Percentiles rank a stretch among this genome's conserved stretches.
Evolutionary conservation across 2,329 filamentous ascomycete genomes (phyloP).

Genomic region (Clonostachys byssicola): DNA sequence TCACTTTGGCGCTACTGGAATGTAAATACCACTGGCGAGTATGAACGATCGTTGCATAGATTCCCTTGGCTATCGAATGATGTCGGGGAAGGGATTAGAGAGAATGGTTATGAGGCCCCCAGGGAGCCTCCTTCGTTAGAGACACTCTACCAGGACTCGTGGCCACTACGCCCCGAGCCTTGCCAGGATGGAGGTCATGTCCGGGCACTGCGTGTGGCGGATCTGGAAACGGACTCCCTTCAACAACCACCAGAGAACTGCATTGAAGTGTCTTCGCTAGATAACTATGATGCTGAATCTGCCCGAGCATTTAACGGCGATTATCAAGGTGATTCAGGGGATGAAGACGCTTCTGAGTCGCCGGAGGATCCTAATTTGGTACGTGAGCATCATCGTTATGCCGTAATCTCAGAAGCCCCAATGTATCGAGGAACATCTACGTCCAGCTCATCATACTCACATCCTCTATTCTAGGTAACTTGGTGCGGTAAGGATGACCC

Average conservation of each 20-base stretch:
- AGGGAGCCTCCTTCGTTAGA: too few relatives aligned
- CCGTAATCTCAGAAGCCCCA: too few relatives aligned
- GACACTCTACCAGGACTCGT: too few relatives aligned
- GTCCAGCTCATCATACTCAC: neutral
- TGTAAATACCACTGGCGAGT: slow-evolving; percentile 12
- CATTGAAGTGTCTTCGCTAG: neutral
- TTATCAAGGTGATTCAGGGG: too few relatives aligned
- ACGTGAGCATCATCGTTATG: neutral
- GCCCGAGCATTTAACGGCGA: neutral
- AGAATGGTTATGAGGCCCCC: too few relatives aligned
- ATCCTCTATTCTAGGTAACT: slow-evolving; percentile 17
- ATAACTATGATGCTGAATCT: slow-evolving; percentile 2
- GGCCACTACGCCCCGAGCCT: too few relatives aligned
- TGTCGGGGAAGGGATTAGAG: too few relatives aligned
- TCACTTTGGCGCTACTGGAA: slow-evolving; percentile 21
- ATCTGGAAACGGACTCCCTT: neutral
- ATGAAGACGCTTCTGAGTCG: too few relatives aligned
- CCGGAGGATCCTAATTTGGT: slow-evolving; percentile 13
- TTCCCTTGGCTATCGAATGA: slow-evolving; percentile 17
- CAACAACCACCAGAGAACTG: neutral
- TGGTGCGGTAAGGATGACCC: slow-evolving; percentile 40
- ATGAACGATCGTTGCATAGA: slow-evolving; percentile 18
- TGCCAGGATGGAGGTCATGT: too few relatives aligned
- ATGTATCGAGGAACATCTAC: neutral
- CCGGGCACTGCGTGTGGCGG: neutral